A percentile compares a stretch with the other conserved stretches of the same genome.
Conservation (phyloP, 2,329 filamentous ascomycete species). For the Microsporum audouinii region DNA sequence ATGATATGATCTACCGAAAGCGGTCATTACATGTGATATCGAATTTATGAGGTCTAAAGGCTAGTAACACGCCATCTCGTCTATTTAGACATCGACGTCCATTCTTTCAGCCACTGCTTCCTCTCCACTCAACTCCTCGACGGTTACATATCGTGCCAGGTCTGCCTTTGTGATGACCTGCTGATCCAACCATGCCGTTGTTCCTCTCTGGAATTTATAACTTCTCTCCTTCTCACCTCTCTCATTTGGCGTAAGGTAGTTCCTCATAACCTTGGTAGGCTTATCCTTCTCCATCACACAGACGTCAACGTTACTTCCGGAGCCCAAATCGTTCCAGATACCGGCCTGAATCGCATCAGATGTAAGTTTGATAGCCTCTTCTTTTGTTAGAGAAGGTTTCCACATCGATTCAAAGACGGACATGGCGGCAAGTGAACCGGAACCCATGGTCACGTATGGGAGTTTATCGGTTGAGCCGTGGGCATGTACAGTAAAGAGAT, state of each 20-base stretch:
- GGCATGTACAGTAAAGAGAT: slow-evolving; percentile 96
- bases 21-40: background rate
- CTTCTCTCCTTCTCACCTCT: slow-evolving; percentile 82
- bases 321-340: slow-evolving; percentile 98
- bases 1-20: too few relatives aligned
- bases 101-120: slow-evolving; percentile 54
- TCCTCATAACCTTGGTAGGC: slow-evolving; percentile 74
- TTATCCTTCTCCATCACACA: slow-evolving; percentile 92
- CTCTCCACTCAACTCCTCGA: slow-evolving; percentile 69
- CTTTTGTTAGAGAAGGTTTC: slow-evolving; percentile 64
- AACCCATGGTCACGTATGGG: slow-evolving; percentile 98
- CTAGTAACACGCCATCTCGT: background rate
- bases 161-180: slow-evolving; percentile 92
- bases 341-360: slow-evolving; percentile 84
- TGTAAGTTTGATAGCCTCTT: slow-evolving; percentile 72
- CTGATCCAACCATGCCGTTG: slow-evolving; percentile 92
- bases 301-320: slow-evolving; percentile 93
- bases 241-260: slow-evolving; percentile 88
- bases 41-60: background rate
- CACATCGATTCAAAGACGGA: slow-evolving; percentile 94
- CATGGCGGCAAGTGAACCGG: slow-evolving; percentile 92
- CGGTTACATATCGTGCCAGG: slow-evolving; percentile 83
- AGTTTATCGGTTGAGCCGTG: slow-evolving; percentile 98
- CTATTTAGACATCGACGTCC: slow-evolving; percentile 45
- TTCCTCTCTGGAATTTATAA: slow-evolving; percentile 81